A percentile compares a stretch with the other conserved stretches of the same genome.
phyloP scores from a whole-genome alignment of 495 filamentous ascomycete genomes.

The Aspergillus hancockii region DNA sequence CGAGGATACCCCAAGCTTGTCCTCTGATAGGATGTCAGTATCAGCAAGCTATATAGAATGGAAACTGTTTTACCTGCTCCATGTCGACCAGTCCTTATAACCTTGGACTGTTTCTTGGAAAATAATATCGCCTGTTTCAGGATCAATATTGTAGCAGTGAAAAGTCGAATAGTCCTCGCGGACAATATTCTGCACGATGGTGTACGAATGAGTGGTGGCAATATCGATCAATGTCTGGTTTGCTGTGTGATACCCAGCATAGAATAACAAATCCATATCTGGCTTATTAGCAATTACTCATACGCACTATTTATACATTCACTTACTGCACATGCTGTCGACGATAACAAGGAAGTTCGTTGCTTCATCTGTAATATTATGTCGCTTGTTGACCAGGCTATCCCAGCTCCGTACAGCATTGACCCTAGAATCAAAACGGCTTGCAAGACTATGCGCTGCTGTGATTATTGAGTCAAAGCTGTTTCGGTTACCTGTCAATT shows the following conservation, averaged over 20 bases:
- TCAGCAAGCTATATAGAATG: neutral
- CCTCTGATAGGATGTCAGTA: slow-evolving; percentile 28
- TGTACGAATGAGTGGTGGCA: slow-evolving; percentile 39
- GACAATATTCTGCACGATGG: slow-evolving; percentile 29
- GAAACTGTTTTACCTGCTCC: slow-evolving; percentile 20
- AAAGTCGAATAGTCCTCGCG: slow-evolving; percentile 35
- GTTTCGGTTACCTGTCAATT: slow-evolving; percentile 30
- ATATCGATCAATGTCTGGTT: slow-evolving; percentile 29
- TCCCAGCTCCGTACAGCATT: slow-evolving; percentile 46
- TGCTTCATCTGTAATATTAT: slow-evolving; percentile 15
- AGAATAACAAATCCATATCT: slow-evolving; percentile 48
- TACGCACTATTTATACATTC: neutral
- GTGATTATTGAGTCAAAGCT: slow-evolving; percentile 29
- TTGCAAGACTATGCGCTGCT: slow-evolving; percentile 37
- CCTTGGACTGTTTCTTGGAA: slow-evolving; percentile 42
- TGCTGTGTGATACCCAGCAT: slow-evolving; percentile 32
- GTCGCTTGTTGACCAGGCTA: slow-evolving; percentile 4
- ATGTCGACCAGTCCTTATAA: slow-evolving; percentile 39
- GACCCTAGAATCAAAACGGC: slow-evolving; percentile 31
- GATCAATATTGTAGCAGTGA: slow-evolving; percentile 44
- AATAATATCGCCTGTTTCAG: slow-evolving; percentile 31
- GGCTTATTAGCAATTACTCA: neutral
- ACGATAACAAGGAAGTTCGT: slow-evolving; percentile 43
- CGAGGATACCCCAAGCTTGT: slow-evolving; percentile 50
- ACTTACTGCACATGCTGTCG: slow-evolving; percentile 39